Base-by-base conservation (phyloP, 345 rosid species). In the Brassica carinata region DNA sequence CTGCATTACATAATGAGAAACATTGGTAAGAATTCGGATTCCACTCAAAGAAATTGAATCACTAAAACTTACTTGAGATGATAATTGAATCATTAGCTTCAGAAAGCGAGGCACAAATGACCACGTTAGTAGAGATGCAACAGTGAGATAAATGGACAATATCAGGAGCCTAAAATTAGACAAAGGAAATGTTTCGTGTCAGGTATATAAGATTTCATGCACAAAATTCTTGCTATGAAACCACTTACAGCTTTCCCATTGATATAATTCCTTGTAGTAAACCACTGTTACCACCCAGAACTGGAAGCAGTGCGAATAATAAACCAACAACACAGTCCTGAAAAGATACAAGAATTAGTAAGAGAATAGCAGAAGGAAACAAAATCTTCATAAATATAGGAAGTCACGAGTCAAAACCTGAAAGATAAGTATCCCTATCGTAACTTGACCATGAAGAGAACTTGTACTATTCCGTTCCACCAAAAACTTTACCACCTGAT, bases 221-320 rank as follows among this genome's bases (percentile, higher is more conserved):
- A 57, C 10, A 59, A 64, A 51, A 2, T 68, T 30, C 59, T 34
- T 68, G 27, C 55, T 40, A 43, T 0, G 30, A 73, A 75, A 65
- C 40, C 72, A 89, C 98, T 83, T 78, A 96, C 99, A 94, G 77
- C 83, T 94, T 96, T 79, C 98, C 99, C 94, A 94, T 96, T 51
- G 97, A 89, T 75, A 88, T 78, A 86, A 96, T 86, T 83, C 99
- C 99, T 48, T 88, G 92, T 59, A 91, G 79, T 61, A 87, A 73
- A 69, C 99, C 98, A 75, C 97, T 92, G 82, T 86, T 90, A 69
- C 99, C 99, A 72, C 99, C 97, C 89, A 96, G 84, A 83, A 94
- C 95, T 53, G 98, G 99, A 67, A 96, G 97, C 87, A 96, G 81
- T 68, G 99, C 99, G 53, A 92, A 96, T 30, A 94, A 8, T 55